These are phyloP conservation scores for Fraxinus baroniana DNA, from an alignment of 305 asterid species.

Conservation along the genomic window DNA sequence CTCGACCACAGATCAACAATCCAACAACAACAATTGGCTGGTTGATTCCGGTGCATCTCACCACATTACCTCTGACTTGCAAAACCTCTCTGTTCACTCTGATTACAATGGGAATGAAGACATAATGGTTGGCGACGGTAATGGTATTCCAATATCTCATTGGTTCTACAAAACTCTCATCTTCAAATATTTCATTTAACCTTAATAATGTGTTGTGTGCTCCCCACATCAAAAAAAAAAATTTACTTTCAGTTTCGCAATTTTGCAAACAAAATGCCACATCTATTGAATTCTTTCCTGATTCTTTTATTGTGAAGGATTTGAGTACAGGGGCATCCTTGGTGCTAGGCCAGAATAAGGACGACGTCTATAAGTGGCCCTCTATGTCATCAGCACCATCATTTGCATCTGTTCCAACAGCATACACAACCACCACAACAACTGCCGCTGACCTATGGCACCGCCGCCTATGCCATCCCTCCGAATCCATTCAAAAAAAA, in stretches of 20 bases:
- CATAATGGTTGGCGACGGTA: background rate
- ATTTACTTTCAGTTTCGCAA: no score
- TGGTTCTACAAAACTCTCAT: background rate
- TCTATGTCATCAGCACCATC: no score
- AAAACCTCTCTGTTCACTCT: background rate
- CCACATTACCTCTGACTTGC: background rate
- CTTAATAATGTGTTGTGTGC: background rate
- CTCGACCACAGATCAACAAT: no score
- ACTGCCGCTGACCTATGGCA: no score
- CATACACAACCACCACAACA: no score
- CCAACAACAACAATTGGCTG: background rate
- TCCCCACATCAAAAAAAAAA: background rate
- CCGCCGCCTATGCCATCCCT: no score
- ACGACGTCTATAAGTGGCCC: background rate
- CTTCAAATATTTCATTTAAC: no score
- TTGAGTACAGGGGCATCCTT: background rate
- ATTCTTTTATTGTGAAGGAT: background rate
- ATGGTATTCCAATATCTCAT: background rate
- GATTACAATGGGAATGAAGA: background rate
- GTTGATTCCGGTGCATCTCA: background rate
- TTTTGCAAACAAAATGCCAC: no score
- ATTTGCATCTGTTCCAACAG: no score
- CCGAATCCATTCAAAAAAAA: no score
- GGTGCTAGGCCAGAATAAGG: background rate
- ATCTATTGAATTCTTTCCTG: no score